Percentiles rank a stretch among this genome's conserved stretches.
Conservation (phyloP, 1,284 basidiomycete genomes). For the Meripilus lineatus region DNA sequence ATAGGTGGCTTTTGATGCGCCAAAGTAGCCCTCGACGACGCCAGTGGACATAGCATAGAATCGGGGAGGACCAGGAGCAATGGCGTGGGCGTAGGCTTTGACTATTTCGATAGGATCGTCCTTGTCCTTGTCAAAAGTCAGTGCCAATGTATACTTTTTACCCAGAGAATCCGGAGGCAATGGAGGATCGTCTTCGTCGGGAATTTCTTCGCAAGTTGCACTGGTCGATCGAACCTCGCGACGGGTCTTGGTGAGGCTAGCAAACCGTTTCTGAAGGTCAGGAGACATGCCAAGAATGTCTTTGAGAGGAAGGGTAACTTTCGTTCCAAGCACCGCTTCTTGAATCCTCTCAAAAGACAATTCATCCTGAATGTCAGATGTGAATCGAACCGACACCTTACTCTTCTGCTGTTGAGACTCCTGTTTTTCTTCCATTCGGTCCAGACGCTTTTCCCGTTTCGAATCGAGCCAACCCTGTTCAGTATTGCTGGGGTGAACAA, state of each 20-base stretch:
- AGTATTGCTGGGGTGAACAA: background rate
- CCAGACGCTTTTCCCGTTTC: background rate
- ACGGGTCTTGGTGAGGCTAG: slow-evolving; percentile 1
- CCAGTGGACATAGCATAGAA: slow-evolving; percentile 3
- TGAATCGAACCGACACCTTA: too few relatives aligned
- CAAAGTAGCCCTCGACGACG: background rate
- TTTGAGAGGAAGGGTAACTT: slow-evolving; percentile 5
- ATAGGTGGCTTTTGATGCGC: slow-evolving; percentile 1
- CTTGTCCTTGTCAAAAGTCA: background rate
- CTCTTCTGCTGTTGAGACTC: too few relatives aligned
- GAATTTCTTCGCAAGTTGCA: background rate
- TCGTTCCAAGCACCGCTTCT: slow-evolving; percentile 1
- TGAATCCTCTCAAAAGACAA: background rate
- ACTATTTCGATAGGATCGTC: background rate
- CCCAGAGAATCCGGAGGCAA: too few relatives aligned
- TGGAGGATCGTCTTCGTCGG: too few relatives aligned
- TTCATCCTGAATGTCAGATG: slow-evolving; percentile 4
- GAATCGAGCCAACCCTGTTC: slow-evolving; percentile 1
- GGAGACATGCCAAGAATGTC: slow-evolving; percentile 8
- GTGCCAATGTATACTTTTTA: background rate
- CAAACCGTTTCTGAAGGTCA: slow-evolving; percentile 8
- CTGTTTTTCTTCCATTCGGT: background rate
- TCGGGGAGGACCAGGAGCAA: background rate
- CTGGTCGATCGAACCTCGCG: background rate
- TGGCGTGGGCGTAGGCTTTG: background rate